Base-by-base conservation (phyloP, 495 filamentous ascomycete genomes). In the Aspergillus biplanus region DNA sequence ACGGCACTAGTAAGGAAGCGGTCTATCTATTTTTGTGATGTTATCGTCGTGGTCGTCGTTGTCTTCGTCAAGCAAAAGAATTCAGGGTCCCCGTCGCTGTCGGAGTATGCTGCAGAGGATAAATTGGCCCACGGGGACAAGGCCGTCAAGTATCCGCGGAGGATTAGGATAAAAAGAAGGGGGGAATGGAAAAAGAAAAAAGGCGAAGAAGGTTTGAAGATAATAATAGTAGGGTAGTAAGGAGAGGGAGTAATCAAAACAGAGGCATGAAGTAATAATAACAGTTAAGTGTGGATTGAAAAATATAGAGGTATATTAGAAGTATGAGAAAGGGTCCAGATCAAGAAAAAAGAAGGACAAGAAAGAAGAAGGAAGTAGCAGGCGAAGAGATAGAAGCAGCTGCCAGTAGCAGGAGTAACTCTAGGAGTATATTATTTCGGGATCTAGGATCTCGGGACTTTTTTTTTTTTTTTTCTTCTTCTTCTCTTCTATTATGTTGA, bases 141-240 rank as follows among this genome's bases (percentile, higher is more conserved):
- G n/a, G 54, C 54, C 37, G 53, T 42, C 18, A n/a, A 42, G 16
- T 47, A 32, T 58, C 16, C 12, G 42, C 31, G 47, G 6, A 56
- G 32, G 55, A 50, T 48, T 34, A 39, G 39, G 37, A 47, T 33
- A 49, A 63, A 55, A 32, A 47, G 34, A 11, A 56, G 32, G 56
- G 42, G 34, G 34, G n/a, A 39, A 34, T 18, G 56, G 18, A 54
- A 52, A 32, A 48, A 55, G 46, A 59, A 57, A 34, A 59, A 64
- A 56, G 18, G 48, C 52, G 58, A 63, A 58, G 33, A 57, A 62
- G 42, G 21, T 50, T 21, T 63, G 65, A 65, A 37, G 61, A 71
- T 56, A 67, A 66, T 65, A 71, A 66, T 47, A 65, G 69, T 72
- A 73, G 73, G 69, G 65, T 65, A 63, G 69, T 70, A 69, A 72